Conservation (phyloP, 164 flowering plant genomes). For the Vitis rotundifolia region DNA sequence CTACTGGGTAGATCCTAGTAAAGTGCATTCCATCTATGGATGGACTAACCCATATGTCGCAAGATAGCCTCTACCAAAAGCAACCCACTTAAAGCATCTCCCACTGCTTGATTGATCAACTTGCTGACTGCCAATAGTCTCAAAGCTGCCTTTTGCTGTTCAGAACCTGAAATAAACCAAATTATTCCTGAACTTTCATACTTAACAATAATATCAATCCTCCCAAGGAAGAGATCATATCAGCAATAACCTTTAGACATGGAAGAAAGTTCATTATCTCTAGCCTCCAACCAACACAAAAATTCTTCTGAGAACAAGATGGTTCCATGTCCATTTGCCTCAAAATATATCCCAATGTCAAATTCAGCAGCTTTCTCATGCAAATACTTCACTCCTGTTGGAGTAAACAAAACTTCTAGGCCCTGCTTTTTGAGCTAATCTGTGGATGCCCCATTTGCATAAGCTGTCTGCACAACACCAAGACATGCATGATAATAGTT, state of each 20-base stretch:
- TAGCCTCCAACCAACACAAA: constrained; percentile 59
- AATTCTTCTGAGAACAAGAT: constrained; percentile 74
- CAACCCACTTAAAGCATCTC: constrained; percentile 91
- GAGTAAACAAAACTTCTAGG: constrained; percentile 72
- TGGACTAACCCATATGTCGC: constrained; percentile 71
- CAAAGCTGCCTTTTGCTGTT: constrained; percentile 70
- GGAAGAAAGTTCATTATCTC: constrained; percentile 47
- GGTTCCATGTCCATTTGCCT: constrained; percentile 99
- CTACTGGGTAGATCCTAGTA: constrained; percentile 92
- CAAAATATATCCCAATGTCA: constrained; percentile 95
- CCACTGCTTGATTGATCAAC: constrained; percentile 91
- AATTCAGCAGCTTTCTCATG: constrained; percentile 88
- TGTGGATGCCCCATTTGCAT: constrained; percentile 97
- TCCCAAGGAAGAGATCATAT: background rate
- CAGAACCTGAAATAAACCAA: constrained; percentile 56
- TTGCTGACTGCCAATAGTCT: constrained; percentile 78
- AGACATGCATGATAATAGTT: constrained; percentile 36
- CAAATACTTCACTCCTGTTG: constrained; percentile 91
- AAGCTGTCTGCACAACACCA: constrained; percentile 93
- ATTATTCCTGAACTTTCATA: background rate
- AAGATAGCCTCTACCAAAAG: constrained; percentile 89
- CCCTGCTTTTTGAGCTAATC: constrained; percentile 68
- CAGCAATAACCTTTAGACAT: constrained; percentile 44
- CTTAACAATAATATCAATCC: background rate
- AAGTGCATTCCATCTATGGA: constrained; percentile 76